A percentile compares a stretch with the other conserved stretches of the same genome.
Evolutionary conservation across 2,329 filamentous ascomycete genomes (phyloP).

Genomic region (Ceratocystis ficicola): DNA sequence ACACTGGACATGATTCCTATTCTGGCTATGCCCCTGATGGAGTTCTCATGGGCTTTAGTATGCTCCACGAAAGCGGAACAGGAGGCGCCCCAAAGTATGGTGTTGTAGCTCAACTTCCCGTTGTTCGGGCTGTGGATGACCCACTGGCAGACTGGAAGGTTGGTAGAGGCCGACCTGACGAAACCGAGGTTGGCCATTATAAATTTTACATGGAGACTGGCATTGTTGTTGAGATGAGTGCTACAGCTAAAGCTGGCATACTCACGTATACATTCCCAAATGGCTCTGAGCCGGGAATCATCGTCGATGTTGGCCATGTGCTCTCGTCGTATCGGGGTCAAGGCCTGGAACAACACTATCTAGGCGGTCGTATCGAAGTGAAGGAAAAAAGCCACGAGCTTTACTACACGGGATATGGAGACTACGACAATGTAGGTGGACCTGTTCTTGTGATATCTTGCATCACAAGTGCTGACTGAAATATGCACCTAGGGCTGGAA

Average conservation of each 20-base stretch:
- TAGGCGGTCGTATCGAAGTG: conserved; percentile 46
- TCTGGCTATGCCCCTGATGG: conserved; percentile 41
- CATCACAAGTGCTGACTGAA: conserved; percentile 15
- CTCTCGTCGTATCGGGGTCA: conserved; percentile 49
- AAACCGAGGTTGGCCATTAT: conserved; percentile 50
- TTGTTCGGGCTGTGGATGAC: conserved; percentile 39
- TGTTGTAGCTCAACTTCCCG: conserved; percentile 48
- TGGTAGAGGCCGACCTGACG: conserved; percentile 39
- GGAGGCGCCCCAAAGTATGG: conserved; percentile 61
- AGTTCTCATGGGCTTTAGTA: conserved; percentile 46
- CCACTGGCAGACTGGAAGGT: conserved; percentile 46
- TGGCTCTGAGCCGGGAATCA: conserved; percentile 34
- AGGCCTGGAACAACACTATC: conserved; percentile 50
- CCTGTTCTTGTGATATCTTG: background rate
- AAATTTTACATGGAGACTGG: conserved; percentile 43
- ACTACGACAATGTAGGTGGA: conserved; percentile 46
- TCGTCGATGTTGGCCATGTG: conserved; percentile 56
- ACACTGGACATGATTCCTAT: conserved; percentile 39
- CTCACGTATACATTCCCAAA: conserved; percentile 48
- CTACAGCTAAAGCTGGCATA: conserved; percentile 45
- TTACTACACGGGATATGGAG: conserved; percentile 46
- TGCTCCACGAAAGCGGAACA: conserved; percentile 56
- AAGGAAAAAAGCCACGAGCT: conserved; percentile 30
- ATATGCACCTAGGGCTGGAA: conserved; percentile 44
- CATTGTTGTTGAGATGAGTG: conserved; percentile 46